phyloP scores from a whole-genome alignment of 139 green algal species.

The Volvox africanus region DNA sequence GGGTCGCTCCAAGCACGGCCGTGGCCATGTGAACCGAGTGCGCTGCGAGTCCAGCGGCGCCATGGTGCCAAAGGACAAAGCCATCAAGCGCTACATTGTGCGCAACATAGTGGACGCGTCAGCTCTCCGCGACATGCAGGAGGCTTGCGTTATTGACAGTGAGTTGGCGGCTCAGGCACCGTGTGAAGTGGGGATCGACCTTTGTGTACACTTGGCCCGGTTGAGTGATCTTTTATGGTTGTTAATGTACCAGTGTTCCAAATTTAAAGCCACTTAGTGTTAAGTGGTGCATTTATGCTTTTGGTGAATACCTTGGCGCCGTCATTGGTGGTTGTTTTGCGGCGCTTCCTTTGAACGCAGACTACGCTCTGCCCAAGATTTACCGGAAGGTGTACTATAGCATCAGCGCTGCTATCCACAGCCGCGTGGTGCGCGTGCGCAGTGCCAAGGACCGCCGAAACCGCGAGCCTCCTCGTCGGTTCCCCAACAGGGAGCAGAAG shows the following conservation, averaged over 20 bases:
- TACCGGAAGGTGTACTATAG: constrained; percentile 99
- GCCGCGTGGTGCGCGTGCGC: constrained; percentile 97
- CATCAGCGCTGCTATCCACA: constrained; percentile 98
- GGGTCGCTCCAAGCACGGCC: constrained; percentile 92
- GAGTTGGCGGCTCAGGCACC: constrained; percentile 37
- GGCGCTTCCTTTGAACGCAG: constrained; percentile 57
- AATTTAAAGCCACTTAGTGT: no score
- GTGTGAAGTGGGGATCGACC: no score
- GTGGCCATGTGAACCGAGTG: constrained; percentile 91
- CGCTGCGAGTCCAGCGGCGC: constrained; percentile 95
- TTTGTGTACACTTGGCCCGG: no score
- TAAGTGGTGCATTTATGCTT: no score
- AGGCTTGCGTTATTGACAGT: constrained; percentile 93
- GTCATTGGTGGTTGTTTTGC: neutral
- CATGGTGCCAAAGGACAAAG: constrained; percentile 99
- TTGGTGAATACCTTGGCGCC: neutral
- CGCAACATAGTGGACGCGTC: constrained; percentile 98
- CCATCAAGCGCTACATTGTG: constrained; percentile 99
- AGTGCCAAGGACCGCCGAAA: constrained; percentile 88
- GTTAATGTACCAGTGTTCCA: no score
- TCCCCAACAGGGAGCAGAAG: constrained; percentile 49
- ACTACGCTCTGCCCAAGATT: constrained; percentile 98
- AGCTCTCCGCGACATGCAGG: constrained; percentile 98
- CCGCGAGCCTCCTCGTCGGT: constrained; percentile 92
- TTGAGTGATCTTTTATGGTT: neutral